Evolutionary conservation across 1,284 basidiomycete species (phyloP), one percentile per base, ranked within the genome.

Genomic region (Puccinia brachypodii): DNA sequence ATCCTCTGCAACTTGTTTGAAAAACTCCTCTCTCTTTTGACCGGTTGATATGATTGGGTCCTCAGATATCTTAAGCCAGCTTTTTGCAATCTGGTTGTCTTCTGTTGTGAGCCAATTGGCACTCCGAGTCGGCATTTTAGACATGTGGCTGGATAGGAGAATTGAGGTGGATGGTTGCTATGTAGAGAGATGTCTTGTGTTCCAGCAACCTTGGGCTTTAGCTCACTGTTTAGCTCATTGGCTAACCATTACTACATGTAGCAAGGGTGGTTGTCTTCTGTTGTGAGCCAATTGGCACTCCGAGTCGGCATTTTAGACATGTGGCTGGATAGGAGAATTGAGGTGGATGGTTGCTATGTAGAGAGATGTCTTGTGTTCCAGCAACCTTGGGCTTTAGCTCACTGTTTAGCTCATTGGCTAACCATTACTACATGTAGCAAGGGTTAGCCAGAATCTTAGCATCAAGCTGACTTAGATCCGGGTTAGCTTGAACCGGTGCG

Each of bases 41-140:
- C 33, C 66, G 42, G 31, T 68, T 22, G 36, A 68, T 22, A 11
- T 13, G 33, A 42, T 22, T n/a, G n/a, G 13, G 19, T 73, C 71
- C 25, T 60, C 31, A n/a, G 28, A 36, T 9, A 74, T 74, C n/a
- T 58, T 56, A n/a, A 75, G 4, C 50, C 33, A 75, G 33, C 31
- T 36, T 42, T 56, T 53, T 36, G 72, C 72, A 22, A 74, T 47
- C 14, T 58, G 50, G 14, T 74, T 31, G 13, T 74, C 50, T 6
- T 74, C 72, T 74, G 28, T 28, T 58, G 72, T 31, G 42, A 74
- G 50, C 72, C 50, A 74, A 33, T 74, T 74, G 3, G 50, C 6
- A 33, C 42, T 14, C 1, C 72, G 14, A n/a, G n/a, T n/a, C n/a
- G n/a, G n/a, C n/a, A n/a, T n/a, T n/a, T n/a, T n/a, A n/a, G n/a